Percentiles rank a stretch among this genome's conserved stretches.
Conservation (phyloP, 2,329 filamentous ascomycete genomes). For the Seiridium cupressi region DNA sequence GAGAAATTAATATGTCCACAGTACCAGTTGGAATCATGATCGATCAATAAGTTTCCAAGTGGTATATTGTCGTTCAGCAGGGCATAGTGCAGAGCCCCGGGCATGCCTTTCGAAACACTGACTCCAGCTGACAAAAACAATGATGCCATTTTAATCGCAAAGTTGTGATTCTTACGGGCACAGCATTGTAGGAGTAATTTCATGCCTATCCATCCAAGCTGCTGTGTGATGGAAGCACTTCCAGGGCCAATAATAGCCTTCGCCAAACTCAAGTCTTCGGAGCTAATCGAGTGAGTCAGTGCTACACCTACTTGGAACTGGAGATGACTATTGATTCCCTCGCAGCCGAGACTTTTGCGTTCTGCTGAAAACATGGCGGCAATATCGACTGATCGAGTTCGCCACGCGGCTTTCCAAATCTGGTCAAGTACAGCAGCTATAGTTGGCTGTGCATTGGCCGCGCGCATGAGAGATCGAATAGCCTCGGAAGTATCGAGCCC, state of each 20-base stretch:
- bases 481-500: background rate
- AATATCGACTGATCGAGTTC: background rate
- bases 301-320: no score
- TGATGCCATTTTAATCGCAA: background rate
- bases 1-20: no score
- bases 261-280: no score
- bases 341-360: no score
- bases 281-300: no score
- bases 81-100: background rate
- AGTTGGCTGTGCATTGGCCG: background rate
- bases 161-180: background rate
- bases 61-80: background rate
- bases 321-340: no score
- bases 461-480: background rate
- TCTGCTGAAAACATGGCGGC: background rate
- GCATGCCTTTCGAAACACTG: background rate
- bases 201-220: accelerated
- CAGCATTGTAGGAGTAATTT: background rate
- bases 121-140: background rate
- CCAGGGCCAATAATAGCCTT: no score
- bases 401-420: background rate
- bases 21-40: no score
- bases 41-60: background rate
- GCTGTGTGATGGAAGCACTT: background rate
- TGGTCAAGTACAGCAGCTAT: background rate